Base-by-base conservation (phyloP, 2,329 filamentous ascomycete genomes). In the Cladobotryum protrusum region DNA sequence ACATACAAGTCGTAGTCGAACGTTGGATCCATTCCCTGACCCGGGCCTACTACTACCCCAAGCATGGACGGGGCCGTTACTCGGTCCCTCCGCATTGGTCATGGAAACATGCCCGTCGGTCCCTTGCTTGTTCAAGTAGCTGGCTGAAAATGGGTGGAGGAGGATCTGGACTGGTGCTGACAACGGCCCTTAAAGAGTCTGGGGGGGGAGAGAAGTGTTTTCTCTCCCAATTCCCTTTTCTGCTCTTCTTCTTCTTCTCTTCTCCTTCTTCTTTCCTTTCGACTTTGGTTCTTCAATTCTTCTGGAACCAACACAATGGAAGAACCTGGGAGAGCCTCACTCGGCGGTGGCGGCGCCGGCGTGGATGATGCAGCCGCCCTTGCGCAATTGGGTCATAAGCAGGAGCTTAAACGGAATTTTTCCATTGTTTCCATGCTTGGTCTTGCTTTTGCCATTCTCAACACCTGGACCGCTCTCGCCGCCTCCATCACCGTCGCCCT, bases 401-500 rank as follows among this genome's bases (percentile, higher is more conserved):
- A 75, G 57, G 72, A 77, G 59, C 64, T 77, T 13, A 66, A 71
- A 58, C 70, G 75, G 43, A 76, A 75, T 60, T 77, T 78, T 52
- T 75, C 72, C 52, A 69, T 69, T 59, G 49, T 75, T 4, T 74
- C 67, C 24, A 74, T 76, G 67, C 66, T 75, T 3, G 72, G 72
- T 8, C 66, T 75, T 19, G 72, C 72, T 8, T 75, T 75, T 51
- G 72, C 72, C 53, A 75, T 75, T 45, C 69, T 76, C 54, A 75
- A 76, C 64, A 72, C 69, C 49, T 76, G 73, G 73, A 75, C 73
- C 0, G 74, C 74, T 5, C 65, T 76, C 42, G 70, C 73, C 7
- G 71, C 73, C 3, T 75, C 72, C 11, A 69, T 77, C 49, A 66
- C 63, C 13, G 62, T 76, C 11, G 73, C 73, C 17, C 71, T 91